A percentile compares a stretch with the other conserved stretches of the same genome.
phyloP scores from a whole-genome alignment of 805 yeast species.

The Ogataea pilisensis region DNA sequence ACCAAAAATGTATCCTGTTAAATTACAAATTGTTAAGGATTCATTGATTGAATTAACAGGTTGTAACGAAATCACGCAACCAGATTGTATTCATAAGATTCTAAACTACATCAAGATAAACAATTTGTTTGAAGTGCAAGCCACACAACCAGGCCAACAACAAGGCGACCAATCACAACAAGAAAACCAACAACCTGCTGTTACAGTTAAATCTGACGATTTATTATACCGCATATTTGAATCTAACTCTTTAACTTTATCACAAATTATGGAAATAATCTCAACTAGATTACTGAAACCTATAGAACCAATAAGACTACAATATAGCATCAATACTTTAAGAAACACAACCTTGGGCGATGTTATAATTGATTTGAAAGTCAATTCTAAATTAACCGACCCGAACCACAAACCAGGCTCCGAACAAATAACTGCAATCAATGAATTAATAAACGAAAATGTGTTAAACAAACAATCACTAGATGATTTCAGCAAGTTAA shows the following conservation, averaged over 20 bases:
- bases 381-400: conserved; percentile 36
- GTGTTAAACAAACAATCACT: conserved; percentile 39
- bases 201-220: conserved; percentile 39
- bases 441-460: conserved; percentile 40
- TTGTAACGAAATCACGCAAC: conserved; percentile 73
- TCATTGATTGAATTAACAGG: conserved; percentile 69
- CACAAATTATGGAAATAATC: conserved; percentile 66
- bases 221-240: conserved; percentile 42
- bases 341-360: conserved; percentile 79
- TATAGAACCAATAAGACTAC: conserved; percentile 71
- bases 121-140: conserved; percentile 33
- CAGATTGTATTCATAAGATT: conserved; percentile 56
- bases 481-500: conserved; percentile 33
- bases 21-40: conserved; percentile 58
- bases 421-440: conserved; percentile 37
- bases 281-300: conserved; percentile 69
- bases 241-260: conserved; percentile 55
- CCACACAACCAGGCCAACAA: conserved; percentile 13
- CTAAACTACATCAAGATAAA: conserved; percentile 35
- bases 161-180: conserved; percentile 4
- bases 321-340: conserved; percentile 73
- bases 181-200: conserved; percentile 21
- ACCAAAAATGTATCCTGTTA: conserved; percentile 70
- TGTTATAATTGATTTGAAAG: conserved; percentile 69
- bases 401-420: conserved; percentile 35